Percentiles rank a stretch among this genome's conserved stretches.
Conservation (phyloP, 108 stramenopile species). For the Thalassiosira profunda region DNA sequence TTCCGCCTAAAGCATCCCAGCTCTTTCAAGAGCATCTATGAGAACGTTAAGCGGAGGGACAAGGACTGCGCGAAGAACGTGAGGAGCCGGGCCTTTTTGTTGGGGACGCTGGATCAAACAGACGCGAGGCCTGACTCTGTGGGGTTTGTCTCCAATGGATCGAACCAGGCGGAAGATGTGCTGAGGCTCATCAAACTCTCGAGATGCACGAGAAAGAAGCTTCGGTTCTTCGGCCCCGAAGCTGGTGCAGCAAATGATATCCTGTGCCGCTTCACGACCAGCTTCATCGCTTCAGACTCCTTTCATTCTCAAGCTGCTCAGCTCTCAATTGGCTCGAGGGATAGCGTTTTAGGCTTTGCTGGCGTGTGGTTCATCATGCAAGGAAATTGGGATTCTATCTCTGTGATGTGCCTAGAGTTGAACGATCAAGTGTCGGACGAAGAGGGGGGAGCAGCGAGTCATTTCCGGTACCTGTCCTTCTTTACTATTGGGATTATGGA, state of each 20-base stretch:
- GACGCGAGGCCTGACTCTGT: background rate
- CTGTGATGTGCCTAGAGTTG: constrained; percentile 49
- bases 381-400: constrained; percentile 67
- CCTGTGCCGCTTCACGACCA: constrained; percentile 47
- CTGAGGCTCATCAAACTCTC: constrained; percentile 67
- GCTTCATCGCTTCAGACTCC: constrained; percentile 48
- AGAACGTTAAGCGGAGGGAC: constrained; percentile 61
- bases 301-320: constrained; percentile 51
- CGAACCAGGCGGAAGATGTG: constrained; percentile 50
- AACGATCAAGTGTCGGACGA: constrained; percentile 25
- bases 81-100: constrained; percentile 61
- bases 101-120: constrained; percentile 32
- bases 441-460: background rate
- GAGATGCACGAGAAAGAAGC: constrained; percentile 42
- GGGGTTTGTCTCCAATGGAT: constrained; percentile 1
- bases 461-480: constrained; percentile 53
- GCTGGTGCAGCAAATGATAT: constrained; percentile 51
- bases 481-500: constrained; percentile 74
- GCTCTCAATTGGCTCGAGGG: constrained; percentile 42
- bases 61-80: constrained; percentile 78
- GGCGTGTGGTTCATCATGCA: constrained; percentile 76
- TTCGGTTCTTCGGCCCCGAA: constrained; percentile 62
- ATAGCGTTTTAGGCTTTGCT: constrained; percentile 33
- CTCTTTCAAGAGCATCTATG: constrained; percentile 54
- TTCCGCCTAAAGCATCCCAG: constrained; percentile 17